A percentile compares a stretch with the other conserved stretches of the same genome.
Evolutionary conservation across 345 rosid species (phyloP).

Genomic region (Populus tremula): DNA sequence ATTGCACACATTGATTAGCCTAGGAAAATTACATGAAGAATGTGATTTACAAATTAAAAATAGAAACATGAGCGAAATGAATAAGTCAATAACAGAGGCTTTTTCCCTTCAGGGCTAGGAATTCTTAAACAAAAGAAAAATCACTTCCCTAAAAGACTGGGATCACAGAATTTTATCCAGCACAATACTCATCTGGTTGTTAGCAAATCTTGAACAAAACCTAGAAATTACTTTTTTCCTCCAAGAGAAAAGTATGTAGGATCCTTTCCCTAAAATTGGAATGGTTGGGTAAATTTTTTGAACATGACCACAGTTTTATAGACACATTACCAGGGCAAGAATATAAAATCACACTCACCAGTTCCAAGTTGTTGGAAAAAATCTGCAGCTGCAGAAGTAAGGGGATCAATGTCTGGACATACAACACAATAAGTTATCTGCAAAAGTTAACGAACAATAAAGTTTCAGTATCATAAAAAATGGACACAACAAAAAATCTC

Average conservation of each 20-base stretch:
- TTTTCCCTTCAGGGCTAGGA: not conserved
- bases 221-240: not conserved
- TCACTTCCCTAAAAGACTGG: not conserved
- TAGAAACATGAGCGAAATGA: not conserved
- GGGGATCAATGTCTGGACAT: conserved; percentile 96
- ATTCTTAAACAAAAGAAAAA: not conserved
- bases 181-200: not conserved
- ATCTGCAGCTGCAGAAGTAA: conserved; percentile 86
- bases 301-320: not conserved
- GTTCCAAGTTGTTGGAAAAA: conserved; percentile 96
- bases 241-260: not conserved
- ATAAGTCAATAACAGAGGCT: not conserved
- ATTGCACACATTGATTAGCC: not conserved
- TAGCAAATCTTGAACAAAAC: not conserved
- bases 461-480: conserved; percentile 9
- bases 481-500: conserved; percentile 6
- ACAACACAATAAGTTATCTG: conserved; percentile 80
- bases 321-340: not conserved
- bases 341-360: conserved; percentile 46
- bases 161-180: not conserved
- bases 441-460: conserved; percentile 29
- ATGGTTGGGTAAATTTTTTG: not conserved
- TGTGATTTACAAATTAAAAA: not conserved
- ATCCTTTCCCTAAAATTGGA: not conserved
- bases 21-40: not conserved